A percentile compares a stretch with the other conserved stretches of the same genome.
Evolutionary conservation across 768 basidiomycete species (phyloP).

Genomic region (Porphyrellus cyaneotinctus): DNA sequence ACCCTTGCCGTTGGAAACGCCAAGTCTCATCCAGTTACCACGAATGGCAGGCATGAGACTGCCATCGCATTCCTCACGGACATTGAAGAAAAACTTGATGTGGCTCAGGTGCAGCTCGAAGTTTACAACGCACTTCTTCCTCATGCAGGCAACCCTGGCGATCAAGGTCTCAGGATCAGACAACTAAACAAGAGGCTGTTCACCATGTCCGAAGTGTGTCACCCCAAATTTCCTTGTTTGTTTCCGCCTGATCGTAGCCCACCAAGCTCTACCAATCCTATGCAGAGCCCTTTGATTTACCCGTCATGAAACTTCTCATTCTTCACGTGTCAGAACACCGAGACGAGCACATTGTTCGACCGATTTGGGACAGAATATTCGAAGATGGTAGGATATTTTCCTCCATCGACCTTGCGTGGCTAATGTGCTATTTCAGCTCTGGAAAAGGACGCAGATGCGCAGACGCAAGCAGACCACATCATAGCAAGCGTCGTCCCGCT

Average conservation of each 20-base stretch:
- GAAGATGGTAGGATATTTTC: conserved; percentile 56
- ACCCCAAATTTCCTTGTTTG: neutral
- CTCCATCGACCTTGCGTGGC: neutral
- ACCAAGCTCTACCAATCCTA: conserved; percentile 81
- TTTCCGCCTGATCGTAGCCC: conserved; percentile 10
- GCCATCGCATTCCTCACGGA: conserved; percentile 95
- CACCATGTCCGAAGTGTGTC: conserved; percentile 78
- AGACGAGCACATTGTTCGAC: conserved; percentile 73
- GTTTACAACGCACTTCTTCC: conserved; percentile 66
- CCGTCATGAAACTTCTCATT: conserved; percentile 81
- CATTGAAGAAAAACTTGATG: conserved; percentile 94
- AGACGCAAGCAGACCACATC: conserved; percentile 57
- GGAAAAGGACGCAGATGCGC: conserved; percentile 52
- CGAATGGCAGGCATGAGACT: conserved; percentile 73
- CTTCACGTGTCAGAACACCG: conserved; percentile 91
- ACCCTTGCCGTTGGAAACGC: conserved; percentile 94
- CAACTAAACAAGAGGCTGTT: conserved; percentile 58
- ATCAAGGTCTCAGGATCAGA: conserved; percentile 60
- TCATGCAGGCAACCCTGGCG: conserved; percentile 56
- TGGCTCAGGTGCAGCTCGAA: conserved; percentile 95
- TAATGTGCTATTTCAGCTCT: conserved; percentile 38
- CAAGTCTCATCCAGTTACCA: conserved; percentile 86
- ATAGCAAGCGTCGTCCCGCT: conserved; percentile 63
- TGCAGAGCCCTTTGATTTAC: conserved; percentile 81
- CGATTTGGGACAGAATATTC: conserved; percentile 88